phyloP scores from a whole-genome alignment of 2,329 filamentous ascomycete species.

The Aureobasidium sp. region DNA sequence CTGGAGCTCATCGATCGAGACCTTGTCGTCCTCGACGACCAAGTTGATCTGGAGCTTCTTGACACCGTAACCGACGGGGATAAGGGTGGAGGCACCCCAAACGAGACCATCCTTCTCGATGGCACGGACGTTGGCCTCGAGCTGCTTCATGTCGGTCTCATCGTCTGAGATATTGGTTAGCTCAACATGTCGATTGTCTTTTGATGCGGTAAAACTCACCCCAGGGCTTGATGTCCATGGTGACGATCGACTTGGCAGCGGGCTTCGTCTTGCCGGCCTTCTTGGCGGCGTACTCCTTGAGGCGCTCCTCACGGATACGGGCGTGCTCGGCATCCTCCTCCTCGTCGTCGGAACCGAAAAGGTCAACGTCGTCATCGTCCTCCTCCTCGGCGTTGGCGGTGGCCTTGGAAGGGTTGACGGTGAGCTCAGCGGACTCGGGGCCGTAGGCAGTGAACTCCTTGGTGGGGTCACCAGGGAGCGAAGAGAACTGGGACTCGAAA shows the following conservation, averaged over 20 bases:
- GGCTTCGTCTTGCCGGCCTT: conserved; percentile 90
- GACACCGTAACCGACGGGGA: conserved; percentile 92
- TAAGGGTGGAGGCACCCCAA: conserved; percentile 88
- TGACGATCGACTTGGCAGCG: conserved; percentile 92
- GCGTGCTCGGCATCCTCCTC: conserved; percentile 87
- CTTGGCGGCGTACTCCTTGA: conserved; percentile 94
- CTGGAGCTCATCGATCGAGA: conserved; percentile 81
- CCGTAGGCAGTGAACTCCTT: conserved; percentile 88
- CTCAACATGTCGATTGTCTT: neutral
- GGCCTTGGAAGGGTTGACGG: conserved; percentile 80
- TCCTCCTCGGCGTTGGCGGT: conserved; percentile 58
- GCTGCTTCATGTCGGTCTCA: conserved; percentile 80
- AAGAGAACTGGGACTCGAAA: conserved; percentile 87
- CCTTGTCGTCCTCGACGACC: conserved; percentile 94
- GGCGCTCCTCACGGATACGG: conserved; percentile 76
- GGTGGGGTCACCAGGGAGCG: conserved; percentile 82
- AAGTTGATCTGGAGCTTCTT: conserved; percentile 99
- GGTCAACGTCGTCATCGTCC: conserved; percentile 81
- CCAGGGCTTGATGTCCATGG: conserved; percentile 96
- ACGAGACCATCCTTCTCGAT: conserved; percentile 92
- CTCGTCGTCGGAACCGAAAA: conserved; percentile 90
- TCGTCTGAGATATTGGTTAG: conserved; percentile 54
- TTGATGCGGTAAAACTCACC: conserved; percentile 55
- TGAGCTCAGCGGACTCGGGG: conserved; percentile 69
- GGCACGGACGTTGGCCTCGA: conserved; percentile 72